phyloP scores from a whole-genome alignment of 2,329 filamentous ascomycete species.

The Raffaelea ambrosiae region DNA sequence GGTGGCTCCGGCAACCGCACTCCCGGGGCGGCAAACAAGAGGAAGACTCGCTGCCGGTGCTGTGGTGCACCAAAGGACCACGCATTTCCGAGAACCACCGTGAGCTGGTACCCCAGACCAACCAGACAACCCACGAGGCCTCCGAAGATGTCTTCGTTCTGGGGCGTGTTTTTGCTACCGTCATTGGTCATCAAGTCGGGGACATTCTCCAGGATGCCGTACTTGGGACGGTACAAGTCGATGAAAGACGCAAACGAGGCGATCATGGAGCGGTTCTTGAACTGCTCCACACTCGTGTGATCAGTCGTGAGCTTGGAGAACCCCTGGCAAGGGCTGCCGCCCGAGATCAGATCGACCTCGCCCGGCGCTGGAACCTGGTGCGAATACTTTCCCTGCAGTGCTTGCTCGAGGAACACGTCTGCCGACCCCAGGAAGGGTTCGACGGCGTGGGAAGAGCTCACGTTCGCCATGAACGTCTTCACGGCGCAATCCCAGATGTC shows the following conservation, averaged over 20 bases:
- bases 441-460: conserved; percentile 26
- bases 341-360: conserved; percentile 60
- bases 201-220: conserved; percentile 72
- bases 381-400: conserved; percentile 41
- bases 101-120: conserved; percentile 67
- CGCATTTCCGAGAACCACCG: conserved; percentile 59
- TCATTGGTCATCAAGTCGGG: conserved; percentile 46
- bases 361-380: conserved; percentile 47
- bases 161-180: conserved; percentile 23
- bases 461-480: conserved; percentile 67
- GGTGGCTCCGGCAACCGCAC: conserved; percentile 48
- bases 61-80: conserved; percentile 63
- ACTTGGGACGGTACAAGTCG: conserved; percentile 67
- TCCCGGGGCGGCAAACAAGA: conserved; percentile 62
- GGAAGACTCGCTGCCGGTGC: conserved; percentile 57
- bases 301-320: conserved; percentile 59
- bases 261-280: conserved; percentile 67
- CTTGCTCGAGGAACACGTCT: conserved; percentile 53
- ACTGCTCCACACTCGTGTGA: conserved; percentile 43
- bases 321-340: conserved; percentile 69
- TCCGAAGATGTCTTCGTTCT: conserved; percentile 58
- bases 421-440: conserved; percentile 63
- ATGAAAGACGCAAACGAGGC: conserved; percentile 68
- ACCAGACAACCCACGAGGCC: conserved; percentile 67
- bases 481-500: conserved; percentile 58